Evolutionary conservation across 78 protist species (phyloP).

Genomic region (Speleostelium caveatum): DNA sequence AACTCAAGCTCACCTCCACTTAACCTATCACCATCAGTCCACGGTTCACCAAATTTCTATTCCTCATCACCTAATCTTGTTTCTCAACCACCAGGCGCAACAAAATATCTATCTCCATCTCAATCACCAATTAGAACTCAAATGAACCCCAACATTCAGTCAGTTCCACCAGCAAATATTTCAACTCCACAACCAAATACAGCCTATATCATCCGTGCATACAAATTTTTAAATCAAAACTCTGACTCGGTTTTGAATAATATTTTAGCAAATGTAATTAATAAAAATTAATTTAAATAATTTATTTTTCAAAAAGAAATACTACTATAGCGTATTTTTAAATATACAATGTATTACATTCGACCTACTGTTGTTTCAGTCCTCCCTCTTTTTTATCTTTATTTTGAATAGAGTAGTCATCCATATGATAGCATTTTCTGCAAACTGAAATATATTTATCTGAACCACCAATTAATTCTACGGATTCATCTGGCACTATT

Average conservation of each 20-base stretch:
- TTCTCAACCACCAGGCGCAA: background rate
- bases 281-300: too few relatives aligned
- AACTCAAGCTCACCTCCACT: background rate
- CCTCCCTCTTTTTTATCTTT: too few relatives aligned
- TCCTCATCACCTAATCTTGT: background rate
- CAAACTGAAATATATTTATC: constrained; percentile 94
- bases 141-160: background rate
- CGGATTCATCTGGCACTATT: constrained; percentile 62
- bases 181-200: background rate
- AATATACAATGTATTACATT: too few relatives aligned
- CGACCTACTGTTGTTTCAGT: too few relatives aligned
- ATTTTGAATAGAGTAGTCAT: too few relatives aligned
- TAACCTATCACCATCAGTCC: background rate
- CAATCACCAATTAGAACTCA: background rate
- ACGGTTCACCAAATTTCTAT: constrained; percentile 3
- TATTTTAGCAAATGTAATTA: constrained; percentile 16
- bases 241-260: background rate
- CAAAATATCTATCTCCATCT: background rate
- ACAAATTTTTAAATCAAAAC: background rate
- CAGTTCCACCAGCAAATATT: background rate
- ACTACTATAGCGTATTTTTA: too few relatives aligned
- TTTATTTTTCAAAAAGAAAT: too few relatives aligned
- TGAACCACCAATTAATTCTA: constrained; percentile 93
- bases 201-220: constrained; percentile 1
- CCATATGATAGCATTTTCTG: constrained; percentile 85